Conservation (phyloP, 257 asterid genomes). For the Solanum boliviense region DNA sequence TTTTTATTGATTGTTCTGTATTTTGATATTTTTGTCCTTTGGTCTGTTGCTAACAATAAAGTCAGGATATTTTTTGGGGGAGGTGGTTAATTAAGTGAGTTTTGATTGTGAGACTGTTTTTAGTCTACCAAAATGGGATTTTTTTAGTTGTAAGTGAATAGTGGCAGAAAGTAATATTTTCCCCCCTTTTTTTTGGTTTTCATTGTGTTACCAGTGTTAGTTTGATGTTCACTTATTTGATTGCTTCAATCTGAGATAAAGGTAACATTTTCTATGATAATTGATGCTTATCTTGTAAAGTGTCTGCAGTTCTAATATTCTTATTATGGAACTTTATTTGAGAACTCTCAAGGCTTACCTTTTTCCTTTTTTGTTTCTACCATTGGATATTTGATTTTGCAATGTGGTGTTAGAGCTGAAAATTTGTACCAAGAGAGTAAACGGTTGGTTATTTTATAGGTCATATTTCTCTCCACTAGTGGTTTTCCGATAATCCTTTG, state of each 20-base stretch:
- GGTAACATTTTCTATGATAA: conserved; percentile 26
- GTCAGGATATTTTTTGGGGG: not conserved
- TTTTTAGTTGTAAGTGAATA: not conserved
- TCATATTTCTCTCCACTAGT: not conserved
- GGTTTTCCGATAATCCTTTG: not conserved
- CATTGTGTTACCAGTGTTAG: not conserved
- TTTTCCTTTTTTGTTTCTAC: not conserved
- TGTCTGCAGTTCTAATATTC: not conserved
- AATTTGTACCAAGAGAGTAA: not conserved
- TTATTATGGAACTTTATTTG: not conserved
- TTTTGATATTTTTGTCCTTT: not conserved
- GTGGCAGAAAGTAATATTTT: not conserved
- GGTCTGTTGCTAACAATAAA: not conserved
- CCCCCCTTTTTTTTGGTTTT: not conserved
- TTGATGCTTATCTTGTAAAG: conserved; percentile 8
- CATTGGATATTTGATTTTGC: not conserved
- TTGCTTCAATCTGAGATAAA: conserved; percentile 41
- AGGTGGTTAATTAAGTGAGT: not conserved
- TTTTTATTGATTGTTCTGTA: not conserved
- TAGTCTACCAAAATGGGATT: not conserved
- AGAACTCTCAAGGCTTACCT: not conserved
- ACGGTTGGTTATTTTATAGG: not conserved
- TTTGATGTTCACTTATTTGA: conserved; percentile 22
- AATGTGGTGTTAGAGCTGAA: not conserved
- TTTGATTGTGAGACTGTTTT: not conserved